Percentiles rank a stretch among this genome's conserved stretches.
Conservation (phyloP, 2,329 filamentous ascomycete species). For the Stylonectria norvegica region DNA sequence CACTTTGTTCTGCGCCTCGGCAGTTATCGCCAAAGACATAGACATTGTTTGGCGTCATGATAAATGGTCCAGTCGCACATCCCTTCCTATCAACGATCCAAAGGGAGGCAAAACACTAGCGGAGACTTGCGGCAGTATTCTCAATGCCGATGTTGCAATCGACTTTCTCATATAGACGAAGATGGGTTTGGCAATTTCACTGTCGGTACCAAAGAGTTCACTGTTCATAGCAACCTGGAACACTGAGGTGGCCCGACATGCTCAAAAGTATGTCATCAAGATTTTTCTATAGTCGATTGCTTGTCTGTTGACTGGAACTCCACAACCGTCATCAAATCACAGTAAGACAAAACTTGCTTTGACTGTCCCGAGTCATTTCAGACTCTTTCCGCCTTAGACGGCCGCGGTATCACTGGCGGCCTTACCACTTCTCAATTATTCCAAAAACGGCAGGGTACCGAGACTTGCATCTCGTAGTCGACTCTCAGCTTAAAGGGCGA, state of each 20-base stretch:
- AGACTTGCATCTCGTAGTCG: too few species aligned
- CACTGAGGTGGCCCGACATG: constrained; percentile 2
- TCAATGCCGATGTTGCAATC: not conserved
- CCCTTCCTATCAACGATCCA: not conserved
- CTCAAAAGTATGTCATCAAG: constrained; percentile 1
- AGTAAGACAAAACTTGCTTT: not conserved
- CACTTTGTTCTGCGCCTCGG: too few species aligned
- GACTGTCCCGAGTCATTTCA: not conserved
- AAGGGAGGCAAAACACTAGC: not conserved
- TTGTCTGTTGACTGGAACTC: not conserved
- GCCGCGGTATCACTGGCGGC: too few species aligned
- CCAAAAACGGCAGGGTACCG: too few species aligned
- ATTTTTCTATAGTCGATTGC: constrained; percentile 4
- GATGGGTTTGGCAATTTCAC: constrained; percentile 1
- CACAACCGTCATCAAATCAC: not conserved
- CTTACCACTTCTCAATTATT: too few species aligned
- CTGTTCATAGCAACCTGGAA: not conserved
- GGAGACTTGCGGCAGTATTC: not conserved
- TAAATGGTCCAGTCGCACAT: not conserved
- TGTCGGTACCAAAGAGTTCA: not conserved
- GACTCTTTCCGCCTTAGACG: too few species aligned
- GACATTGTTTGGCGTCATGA: constrained; percentile 2
- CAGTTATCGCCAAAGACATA: not conserved
- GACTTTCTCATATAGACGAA: constrained; percentile 1
- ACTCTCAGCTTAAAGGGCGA: too few species aligned